Percentiles rank a stretch among this genome's conserved stretches.
Evolutionary conservation across 768 basidiomycete genomes (phyloP).

Genomic region (Lactifluus pinguis): DNA sequence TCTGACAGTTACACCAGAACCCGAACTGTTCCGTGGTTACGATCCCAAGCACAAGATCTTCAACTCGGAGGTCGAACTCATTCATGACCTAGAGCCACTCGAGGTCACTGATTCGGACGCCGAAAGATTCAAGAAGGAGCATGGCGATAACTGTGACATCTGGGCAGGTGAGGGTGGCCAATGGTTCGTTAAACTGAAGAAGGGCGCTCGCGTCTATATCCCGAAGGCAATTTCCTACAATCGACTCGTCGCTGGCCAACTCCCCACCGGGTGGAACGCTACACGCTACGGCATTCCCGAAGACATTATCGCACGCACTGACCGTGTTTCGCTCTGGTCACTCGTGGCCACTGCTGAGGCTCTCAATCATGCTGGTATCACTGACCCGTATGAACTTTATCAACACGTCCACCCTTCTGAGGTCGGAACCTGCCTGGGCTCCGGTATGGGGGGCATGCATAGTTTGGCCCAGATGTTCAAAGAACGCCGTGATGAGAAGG

Average conservation of each 20-base stretch:
- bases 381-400: constrained; percentile 97
- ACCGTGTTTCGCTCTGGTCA: constrained; percentile 91
- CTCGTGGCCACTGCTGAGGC: constrained; percentile 92
- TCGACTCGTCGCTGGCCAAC: constrained; percentile 17
- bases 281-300: constrained; percentile 94
- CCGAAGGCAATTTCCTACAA: constrained; percentile 64
- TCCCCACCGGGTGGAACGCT: constrained; percentile 97
- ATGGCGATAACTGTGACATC: constrained; percentile 52
- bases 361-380: constrained; percentile 92
- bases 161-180: constrained; percentile 91
- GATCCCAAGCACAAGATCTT: too few relatives aligned
- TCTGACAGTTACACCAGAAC: too few relatives aligned
- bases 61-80: constrained; percentile 56
- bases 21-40: too few relatives aligned
- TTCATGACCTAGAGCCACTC: constrained; percentile 95
- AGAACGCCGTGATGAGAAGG: constrained; percentile 95
- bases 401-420: constrained; percentile 95
- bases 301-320: constrained; percentile 91
- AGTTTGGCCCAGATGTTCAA: constrained; percentile 97
- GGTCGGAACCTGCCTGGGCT: constrained; percentile 88
- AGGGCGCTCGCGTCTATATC: constrained; percentile 84
- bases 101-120: constrained; percentile 26
- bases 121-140: too few relatives aligned
- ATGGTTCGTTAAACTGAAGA: constrained; percentile 98
- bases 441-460: constrained; percentile 95